Percentiles rank a stretch among this genome's conserved stretches.
phyloP scores from a whole-genome alignment of 148 eudicot species.

The Arbutus unedo region DNA sequence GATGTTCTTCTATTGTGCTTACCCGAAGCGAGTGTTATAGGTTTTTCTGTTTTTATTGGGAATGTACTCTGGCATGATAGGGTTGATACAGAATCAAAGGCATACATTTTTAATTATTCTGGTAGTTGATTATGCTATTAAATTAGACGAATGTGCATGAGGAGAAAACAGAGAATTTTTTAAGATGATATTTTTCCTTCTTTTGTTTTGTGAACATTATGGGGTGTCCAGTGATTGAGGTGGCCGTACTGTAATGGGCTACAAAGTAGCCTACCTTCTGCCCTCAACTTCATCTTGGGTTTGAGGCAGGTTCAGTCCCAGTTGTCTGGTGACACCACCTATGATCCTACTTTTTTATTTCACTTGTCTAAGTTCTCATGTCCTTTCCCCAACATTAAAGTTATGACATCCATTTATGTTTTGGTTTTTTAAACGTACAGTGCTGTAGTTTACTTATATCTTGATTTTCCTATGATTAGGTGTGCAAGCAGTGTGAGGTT shows the following conservation, averaged over 20 bases:
- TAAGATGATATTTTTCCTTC: background rate
- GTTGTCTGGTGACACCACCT: slow-evolving; percentile 1
- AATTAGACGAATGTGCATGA: background rate
- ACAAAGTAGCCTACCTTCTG: slow-evolving; percentile 2
- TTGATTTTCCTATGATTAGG: background rate
- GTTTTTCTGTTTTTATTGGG: background rate
- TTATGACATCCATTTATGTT: background rate
- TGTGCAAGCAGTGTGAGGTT: background rate
- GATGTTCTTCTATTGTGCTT: background rate
- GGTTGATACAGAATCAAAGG: background rate
- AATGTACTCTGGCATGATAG: background rate
- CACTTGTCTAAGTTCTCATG: background rate
- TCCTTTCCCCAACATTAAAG: background rate
- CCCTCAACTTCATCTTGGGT: background rate
- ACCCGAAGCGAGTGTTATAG: background rate
- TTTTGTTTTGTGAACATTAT: background rate
- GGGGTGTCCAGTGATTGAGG: background rate
- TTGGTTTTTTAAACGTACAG: background rate
- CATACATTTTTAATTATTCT: background rate
- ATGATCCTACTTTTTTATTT: slow-evolving; percentile 3
- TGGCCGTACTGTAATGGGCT: background rate
- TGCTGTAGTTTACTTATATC: background rate
- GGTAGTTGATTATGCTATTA: background rate
- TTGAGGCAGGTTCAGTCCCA: background rate
- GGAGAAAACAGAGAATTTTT: background rate